Evolutionary conservation across 805 yeast species (phyloP), one percentile per base, ranked within the genome.

Genomic region (Wickerhamomyces pijperi): DNA sequence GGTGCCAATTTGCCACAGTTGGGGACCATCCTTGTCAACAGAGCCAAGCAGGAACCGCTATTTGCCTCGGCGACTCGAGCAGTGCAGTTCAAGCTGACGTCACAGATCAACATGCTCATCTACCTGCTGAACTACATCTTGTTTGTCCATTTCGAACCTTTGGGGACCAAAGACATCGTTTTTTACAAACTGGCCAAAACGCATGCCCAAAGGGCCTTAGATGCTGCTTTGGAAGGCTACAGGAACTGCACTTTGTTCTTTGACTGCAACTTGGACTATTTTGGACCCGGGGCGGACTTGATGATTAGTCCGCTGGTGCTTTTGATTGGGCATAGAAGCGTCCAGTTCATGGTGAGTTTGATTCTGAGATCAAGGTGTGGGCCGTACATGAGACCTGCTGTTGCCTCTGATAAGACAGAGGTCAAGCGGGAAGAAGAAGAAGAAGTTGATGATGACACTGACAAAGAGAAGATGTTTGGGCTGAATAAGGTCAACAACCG

Each of bases 301-400:
- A 53, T 72, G 7, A 44, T 71, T 13, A 61, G 70, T 19, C 79
- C 78, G 12, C 64, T 62, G 44, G 59, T 74, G 49, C 51, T 74
- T 49, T 65, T 72, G 37, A 59, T 70, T 31, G 76, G 76, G 42
- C 78, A 74, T 46, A 60, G 80, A 45, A 68, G 78, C 5, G 64
- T 71, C 49, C 78, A 74, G 46, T 74, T 74, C 46, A 60, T 74
- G 55, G 73, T 74, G n/a, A 72, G 78, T 34, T 51, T 74, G 47
- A 66, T 74, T 19, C 48, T 74, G 38, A 62, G 79, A 50, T 61
- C 67, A 2, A 59, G 65, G 46, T 64, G 69, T 53, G 70, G 69
- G 2, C 68, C 70, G 16, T 53, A 61, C 32, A 62, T 54, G 57
- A 54, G 42, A 32, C 49, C 56, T 4, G 38, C n/a, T 3, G 13